These are phyloP conservation scores for Cordyceps javanica DNA, from an alignment of 2,329 filamentous ascomycete genomes.

Conservation along the genomic window DNA sequence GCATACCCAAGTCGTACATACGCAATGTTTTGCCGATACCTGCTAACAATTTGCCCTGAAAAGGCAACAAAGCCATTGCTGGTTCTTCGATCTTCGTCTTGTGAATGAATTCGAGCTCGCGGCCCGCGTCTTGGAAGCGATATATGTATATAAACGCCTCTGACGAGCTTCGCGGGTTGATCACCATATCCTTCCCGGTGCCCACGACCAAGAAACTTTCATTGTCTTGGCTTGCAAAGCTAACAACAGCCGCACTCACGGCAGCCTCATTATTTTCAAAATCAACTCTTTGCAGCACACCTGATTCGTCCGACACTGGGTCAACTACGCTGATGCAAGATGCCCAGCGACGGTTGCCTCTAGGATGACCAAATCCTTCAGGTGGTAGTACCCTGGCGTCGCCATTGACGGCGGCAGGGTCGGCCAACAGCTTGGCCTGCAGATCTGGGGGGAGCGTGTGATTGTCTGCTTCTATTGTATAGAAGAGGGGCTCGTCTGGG, in stretches of 20 bases:
- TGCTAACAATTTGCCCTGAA: conserved; percentile 85
- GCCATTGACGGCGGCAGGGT: conserved; percentile 65
- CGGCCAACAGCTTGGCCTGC: conserved; percentile 65
- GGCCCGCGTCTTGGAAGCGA: conserved; percentile 80
- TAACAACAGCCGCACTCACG: conserved; percentile 75
- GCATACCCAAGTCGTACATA: conserved; percentile 89
- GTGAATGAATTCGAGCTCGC: conserved; percentile 86
- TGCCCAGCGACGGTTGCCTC: conserved; percentile 81
- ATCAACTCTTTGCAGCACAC: conserved; percentile 70
- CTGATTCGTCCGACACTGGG: conserved; percentile 63
- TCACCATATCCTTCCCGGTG: conserved; percentile 82
- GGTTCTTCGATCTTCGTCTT: conserved; percentile 91
- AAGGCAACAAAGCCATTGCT: conserved; percentile 81
- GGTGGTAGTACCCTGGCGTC: conserved; percentile 65
- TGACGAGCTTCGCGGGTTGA: conserved; percentile 68
- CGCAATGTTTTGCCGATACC: conserved; percentile 77
- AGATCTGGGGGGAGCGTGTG: conserved; percentile 81
- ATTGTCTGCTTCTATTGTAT: conserved; percentile 89
- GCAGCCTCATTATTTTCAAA: conserved; percentile 87
- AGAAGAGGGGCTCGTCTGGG: conserved; percentile 83
- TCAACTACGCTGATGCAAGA: conserved; percentile 93
- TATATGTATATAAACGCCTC: conserved; percentile 90
- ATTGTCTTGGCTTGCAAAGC: conserved; percentile 82
- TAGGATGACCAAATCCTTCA: conserved; percentile 83
- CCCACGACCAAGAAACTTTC: conserved; percentile 91